Base-by-base conservation (phyloP, 2,329 filamentous ascomycete species). In the Stagonosporopsis cucurbitacearum region DNA sequence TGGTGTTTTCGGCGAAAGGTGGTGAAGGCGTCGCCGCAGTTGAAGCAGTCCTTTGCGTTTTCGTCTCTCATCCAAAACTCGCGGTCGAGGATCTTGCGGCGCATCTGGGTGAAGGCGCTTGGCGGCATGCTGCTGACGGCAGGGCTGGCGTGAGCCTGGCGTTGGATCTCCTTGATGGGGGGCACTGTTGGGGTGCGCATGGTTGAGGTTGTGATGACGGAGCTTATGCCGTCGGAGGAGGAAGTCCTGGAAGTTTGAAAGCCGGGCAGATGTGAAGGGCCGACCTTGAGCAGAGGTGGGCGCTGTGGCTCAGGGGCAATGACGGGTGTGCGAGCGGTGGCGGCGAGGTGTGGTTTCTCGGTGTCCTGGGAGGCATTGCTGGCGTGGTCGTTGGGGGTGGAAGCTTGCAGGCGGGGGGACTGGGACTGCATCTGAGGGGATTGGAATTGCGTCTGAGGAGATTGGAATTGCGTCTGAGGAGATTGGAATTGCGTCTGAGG, bases 41-140 rank as follows among this genome's bases (percentile, higher is more conserved):
- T 86, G 72, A 97, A 99, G 70, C 95, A 99, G 67, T 97, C 94
- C 72, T 96, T 98, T 57, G 94, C 96, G 60, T 96, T 97, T 70
- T 98, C 95, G 72, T 99, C 95, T 57, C 92, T 91, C 95, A 99
- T 99, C 95, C 94, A 98, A 67, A 96, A 98, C 65, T 98, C 93
- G 69, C 93, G 95, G 73, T 91, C 96, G 41, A 98, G 79, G 7
- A 99, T 88, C 69, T 94, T 92, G 67, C 91, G 90, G 59, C 89
- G 87, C 81, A 96, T 89, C 64, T 90, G 88, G 45, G 74, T 69
- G 26, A 74, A 67, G 4, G 71, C 62, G 32, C 59, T 71, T 20
- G 63, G 70, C 13, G 79, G 78, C 50, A 83, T 71, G 59, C 76
- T 76, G 53, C 73, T 67, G 28, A 58, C 55, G 6, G 71, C 72